Base-by-base conservation (phyloP, 768 basidiomycete species). In the Xerocomellus chrysenteron region DNA sequence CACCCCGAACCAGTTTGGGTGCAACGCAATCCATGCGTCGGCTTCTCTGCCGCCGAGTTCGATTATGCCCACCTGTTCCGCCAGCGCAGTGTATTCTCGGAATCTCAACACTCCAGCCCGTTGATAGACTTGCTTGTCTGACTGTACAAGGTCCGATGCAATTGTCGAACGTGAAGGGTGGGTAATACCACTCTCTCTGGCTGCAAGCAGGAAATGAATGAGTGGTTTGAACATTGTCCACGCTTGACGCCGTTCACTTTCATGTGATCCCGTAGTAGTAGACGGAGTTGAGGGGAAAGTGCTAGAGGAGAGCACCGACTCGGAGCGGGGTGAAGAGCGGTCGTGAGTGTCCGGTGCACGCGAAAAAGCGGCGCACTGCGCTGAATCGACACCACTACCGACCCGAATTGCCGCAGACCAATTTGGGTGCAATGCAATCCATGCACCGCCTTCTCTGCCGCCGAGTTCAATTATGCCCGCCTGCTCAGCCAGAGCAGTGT, bases 101-200 rank as follows among this genome's bases (percentile, higher is more conserved):
- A 74, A 73, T 36, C 12, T 65, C 0, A 39, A 54, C 53, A 62
- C 71, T 6, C 74, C 72, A 0, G 44, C 69, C 17, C 61, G 66
- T 43, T 42, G 41, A 52, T 74, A 73, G 26, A 60, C 44, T 26
- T 58, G 44, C 16, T 65, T 65, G 44, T 76, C 72, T 21, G 17
- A 35, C 36, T 62, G 47, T 21, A 61, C 8, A 2, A 84, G 65
- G 16, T 72, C 70, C 10, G 60, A 0, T 5, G 75, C 77, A 19
- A 84, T 55, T 1, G 9, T 55, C 17, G 78, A 76, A n/a, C 80
- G 78, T 5, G 71, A 66, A 13, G 80, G 73, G n/a, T 62, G 71
- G 26, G 39, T 0, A 32, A 65, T 54, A 4, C 78, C 79, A 8
- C 67, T 70, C 16, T 58, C 56, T 35, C 62, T 67, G 24, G 59